Evolutionary conservation across 2,329 filamentous ascomycete genomes (phyloP).

Genomic region (Zopfia rhizophila): DNA sequence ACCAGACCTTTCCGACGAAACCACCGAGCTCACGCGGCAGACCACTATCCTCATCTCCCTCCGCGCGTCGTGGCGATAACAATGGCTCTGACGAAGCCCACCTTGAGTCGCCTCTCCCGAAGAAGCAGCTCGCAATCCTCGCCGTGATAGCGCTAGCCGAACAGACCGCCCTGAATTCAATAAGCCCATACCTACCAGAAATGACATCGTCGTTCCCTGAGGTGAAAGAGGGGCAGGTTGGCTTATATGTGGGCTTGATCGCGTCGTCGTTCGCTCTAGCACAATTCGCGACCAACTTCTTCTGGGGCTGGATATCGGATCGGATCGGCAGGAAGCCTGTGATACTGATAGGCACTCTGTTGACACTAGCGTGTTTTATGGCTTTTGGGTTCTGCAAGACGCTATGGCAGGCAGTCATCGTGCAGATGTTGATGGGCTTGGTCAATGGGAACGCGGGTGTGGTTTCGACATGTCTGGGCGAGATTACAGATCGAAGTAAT

Average conservation of each 20-base stretch:
- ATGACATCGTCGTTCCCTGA: slow-evolving; percentile 91
- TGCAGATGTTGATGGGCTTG: slow-evolving; percentile 90
- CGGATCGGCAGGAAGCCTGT: slow-evolving; percentile 83
- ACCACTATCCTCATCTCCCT: slow-evolving; percentile 51
- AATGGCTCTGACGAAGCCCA: slow-evolving; percentile 50
- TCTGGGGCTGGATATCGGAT: slow-evolving; percentile 89
- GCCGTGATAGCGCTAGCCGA: slow-evolving; percentile 91
- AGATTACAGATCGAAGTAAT: slow-evolving; percentile 94
- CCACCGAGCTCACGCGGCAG: slow-evolving; percentile 74
- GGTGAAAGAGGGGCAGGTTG: slow-evolving; percentile 75
- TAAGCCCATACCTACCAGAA: slow-evolving; percentile 91
- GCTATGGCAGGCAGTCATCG: slow-evolving; percentile 84
- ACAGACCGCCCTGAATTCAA: slow-evolving; percentile 96
- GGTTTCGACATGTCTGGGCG: slow-evolving; percentile 91
- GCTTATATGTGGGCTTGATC: slow-evolving; percentile 88
- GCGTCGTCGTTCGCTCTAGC: slow-evolving; percentile 92
- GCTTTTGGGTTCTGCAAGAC: slow-evolving; percentile 87
- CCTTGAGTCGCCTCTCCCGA: slow-evolving; percentile 79
- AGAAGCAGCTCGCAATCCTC: slow-evolving; percentile 82
- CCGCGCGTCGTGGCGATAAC: slow-evolving; percentile 38
- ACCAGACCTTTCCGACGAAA: slow-evolving; percentile 83
- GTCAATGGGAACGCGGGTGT: slow-evolving; percentile 96
- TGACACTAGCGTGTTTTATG: slow-evolving; percentile 83
- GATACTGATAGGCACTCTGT: slow-evolving; percentile 81
- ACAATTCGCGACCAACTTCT: slow-evolving; percentile 90